phyloP scores from a whole-genome alignment of 805 yeast genomes.

The Ogataea dorogensis region DNA sequence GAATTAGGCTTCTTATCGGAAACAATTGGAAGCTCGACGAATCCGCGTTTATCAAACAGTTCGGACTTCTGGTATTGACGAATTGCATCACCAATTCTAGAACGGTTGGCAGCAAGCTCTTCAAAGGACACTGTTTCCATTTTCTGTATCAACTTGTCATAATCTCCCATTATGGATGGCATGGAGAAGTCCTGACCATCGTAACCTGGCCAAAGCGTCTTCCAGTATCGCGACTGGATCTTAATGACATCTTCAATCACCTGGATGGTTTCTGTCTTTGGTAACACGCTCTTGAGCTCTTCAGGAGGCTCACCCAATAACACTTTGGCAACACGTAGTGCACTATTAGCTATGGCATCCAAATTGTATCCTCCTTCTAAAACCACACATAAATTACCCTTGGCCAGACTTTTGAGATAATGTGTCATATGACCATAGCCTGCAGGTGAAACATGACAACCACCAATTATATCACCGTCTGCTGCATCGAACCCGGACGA shows the following conservation, averaged over 20 bases:
- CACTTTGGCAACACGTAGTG: slow-evolving; percentile 87
- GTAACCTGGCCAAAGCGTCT: slow-evolving; percentile 70
- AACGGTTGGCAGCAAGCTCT: slow-evolving; percentile 40
- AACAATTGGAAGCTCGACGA: slow-evolving; percentile 68
- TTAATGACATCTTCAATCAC: slow-evolving; percentile 78
- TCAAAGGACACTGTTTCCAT: slow-evolving; percentile 39
- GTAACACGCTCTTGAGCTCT: slow-evolving; percentile 59
- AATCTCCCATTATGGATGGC: slow-evolving; percentile 32
- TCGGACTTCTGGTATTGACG: slow-evolving; percentile 66
- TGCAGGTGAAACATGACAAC: slow-evolving; percentile 91
- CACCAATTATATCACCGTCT: slow-evolving; percentile 95
- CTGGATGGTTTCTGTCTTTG: slow-evolving; percentile 73
- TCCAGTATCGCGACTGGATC: slow-evolving; percentile 85
- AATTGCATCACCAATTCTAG: slow-evolving; percentile 67
- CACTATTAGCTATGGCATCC: slow-evolving; percentile 86
- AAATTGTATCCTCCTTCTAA: slow-evolving; percentile 96
- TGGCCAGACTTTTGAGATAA: slow-evolving; percentile 79
- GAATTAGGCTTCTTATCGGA: slow-evolving; percentile 42
- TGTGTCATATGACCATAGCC: slow-evolving; percentile 98
- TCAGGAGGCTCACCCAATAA: slow-evolving; percentile 96
- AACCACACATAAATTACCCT: slow-evolving; percentile 84
- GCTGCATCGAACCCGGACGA: slow-evolving; percentile 99
- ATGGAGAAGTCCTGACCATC: slow-evolving; percentile 34
- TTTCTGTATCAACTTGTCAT: slow-evolving; percentile 38
- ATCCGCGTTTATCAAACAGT: slow-evolving; percentile 51